A percentile compares a stretch with the other conserved stretches of the same genome.
These are phyloP conservation scores for Fraxinus pennsylvanica DNA, from an alignment of 257 asterid species.

Conservation along the genomic window DNA sequence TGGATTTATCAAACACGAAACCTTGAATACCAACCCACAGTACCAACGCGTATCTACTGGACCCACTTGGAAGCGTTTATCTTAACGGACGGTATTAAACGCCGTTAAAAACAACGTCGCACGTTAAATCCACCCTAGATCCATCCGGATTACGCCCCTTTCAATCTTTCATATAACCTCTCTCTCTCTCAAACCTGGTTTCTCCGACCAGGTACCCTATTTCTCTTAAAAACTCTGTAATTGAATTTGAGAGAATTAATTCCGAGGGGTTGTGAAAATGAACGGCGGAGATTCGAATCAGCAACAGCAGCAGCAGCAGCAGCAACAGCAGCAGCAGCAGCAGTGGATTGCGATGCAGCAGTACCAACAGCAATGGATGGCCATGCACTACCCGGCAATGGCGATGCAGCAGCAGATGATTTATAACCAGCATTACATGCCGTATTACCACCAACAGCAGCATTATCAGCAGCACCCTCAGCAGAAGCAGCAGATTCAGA, in stretches of 20 bases:
- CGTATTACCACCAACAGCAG: constrained; percentile 69
- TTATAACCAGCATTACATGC: constrained; percentile 81
- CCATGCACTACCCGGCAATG: constrained; percentile 89
- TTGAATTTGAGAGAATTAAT: constrained; percentile 25
- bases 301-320: constrained; percentile 55
- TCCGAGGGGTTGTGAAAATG: constrained; percentile 35
- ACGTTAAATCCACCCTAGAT: constrained; percentile 73
- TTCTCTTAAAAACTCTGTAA: constrained; percentile 26
- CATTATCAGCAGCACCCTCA: constrained; percentile 44
- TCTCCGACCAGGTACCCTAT: constrained; percentile 45
- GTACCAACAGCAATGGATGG: constrained; percentile 96
- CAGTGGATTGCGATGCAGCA: constrained; percentile 97
- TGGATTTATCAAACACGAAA: constrained; percentile 26
- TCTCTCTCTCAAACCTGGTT: constrained; percentile 33
- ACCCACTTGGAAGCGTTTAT: constrained; percentile 31
- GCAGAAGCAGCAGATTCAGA: constrained; percentile 62
- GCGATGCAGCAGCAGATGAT: constrained; percentile 84
- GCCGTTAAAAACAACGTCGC: constrained; percentile 42
- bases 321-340: constrained; percentile 55
- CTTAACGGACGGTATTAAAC: constrained; percentile 36
- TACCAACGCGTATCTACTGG: constrained; percentile 48
- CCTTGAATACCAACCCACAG: constrained; percentile 31
- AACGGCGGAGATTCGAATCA: constrained; percentile 84
- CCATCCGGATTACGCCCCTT: constrained; percentile 31
- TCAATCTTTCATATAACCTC: constrained; percentile 26